A percentile compares a stretch with the other conserved stretches of the same genome.
phyloP scores from a whole-genome alignment of 208 protist genomes.

The Wallacemonas collosoma region DNA sequence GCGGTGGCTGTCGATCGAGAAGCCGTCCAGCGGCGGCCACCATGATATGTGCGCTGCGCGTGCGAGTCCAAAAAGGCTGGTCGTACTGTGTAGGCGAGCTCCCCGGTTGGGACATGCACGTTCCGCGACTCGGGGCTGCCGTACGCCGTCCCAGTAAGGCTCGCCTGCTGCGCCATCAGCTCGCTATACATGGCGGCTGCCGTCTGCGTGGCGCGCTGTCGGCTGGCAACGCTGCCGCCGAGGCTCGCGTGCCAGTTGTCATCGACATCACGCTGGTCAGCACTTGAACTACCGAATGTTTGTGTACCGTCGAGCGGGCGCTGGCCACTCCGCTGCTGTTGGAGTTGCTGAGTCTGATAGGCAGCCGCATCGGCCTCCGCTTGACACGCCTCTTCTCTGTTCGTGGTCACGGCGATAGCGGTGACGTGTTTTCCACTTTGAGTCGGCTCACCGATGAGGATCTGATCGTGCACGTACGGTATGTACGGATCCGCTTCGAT shows the following conservation, averaged over 20 bases:
- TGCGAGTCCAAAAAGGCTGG: conserved; percentile 29
- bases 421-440: conserved; percentile 10
- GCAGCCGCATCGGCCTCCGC: conserved; percentile 24
- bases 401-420: conserved; percentile 48
- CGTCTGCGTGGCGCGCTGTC: conserved; percentile 39
- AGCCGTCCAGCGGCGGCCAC: conserved; percentile 13
- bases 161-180: conserved; percentile 27
- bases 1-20: not conserved
- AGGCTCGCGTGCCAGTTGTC: conserved; percentile 29
- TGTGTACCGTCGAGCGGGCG: not conserved
- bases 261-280: not conserved
- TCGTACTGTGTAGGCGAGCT: conserved; percentile 55
- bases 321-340: not conserved
- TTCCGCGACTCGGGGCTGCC: conserved; percentile 20
- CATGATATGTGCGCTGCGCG: not conserved
- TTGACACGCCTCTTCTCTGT: conserved; percentile 34
- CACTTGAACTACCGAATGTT: not conserved
- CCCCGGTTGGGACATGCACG: conserved; percentile 34
- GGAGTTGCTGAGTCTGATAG: not conserved
- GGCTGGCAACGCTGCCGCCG: conserved; percentile 37
- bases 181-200: conserved; percentile 42
- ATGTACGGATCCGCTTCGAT: conserved; percentile 24
- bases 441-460: conserved; percentile 36
- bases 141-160: conserved; percentile 13
- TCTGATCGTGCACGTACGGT: conserved; percentile 64